phyloP scores from a whole-genome alignment of 805 yeast genomes.

The Cyberlindnera maritima region DNA sequence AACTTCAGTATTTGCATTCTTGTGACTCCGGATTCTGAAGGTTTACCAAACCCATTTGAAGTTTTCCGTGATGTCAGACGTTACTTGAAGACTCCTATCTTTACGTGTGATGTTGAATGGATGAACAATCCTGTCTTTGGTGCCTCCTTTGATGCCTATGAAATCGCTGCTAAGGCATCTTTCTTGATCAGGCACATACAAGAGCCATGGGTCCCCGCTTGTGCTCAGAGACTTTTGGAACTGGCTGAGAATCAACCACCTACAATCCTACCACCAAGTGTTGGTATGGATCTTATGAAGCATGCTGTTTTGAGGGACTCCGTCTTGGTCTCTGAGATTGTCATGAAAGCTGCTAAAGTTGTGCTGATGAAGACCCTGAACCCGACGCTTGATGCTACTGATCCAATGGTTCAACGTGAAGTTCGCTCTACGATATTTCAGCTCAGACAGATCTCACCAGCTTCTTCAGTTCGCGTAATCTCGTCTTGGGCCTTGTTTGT shows the following conservation, averaged over 20 bases:
- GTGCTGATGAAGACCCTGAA: slow-evolving; percentile 18
- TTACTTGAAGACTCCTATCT: slow-evolving; percentile 34
- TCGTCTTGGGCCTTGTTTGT: slow-evolving; percentile 11
- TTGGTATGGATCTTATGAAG: slow-evolving; percentile 13
- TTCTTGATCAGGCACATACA: slow-evolving; percentile 25
- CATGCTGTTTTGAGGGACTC: slow-evolving; percentile 20
- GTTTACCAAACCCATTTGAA: slow-evolving; percentile 42
- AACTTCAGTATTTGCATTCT: slow-evolving; percentile 39
- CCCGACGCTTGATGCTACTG: slow-evolving; percentile 16
- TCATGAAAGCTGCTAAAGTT: slow-evolving; percentile 19
- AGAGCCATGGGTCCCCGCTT: slow-evolving; percentile 7
- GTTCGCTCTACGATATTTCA: slow-evolving; percentile 6
- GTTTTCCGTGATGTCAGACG: slow-evolving; percentile 34
- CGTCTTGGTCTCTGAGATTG: slow-evolving; percentile 20
- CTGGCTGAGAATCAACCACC: slow-evolving; percentile 16
- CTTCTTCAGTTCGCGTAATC: slow-evolving; percentile 12
- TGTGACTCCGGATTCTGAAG: slow-evolving; percentile 32
- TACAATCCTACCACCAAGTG: slow-evolving; percentile 22
- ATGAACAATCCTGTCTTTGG: slow-evolving; percentile 43
- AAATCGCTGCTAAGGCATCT: slow-evolving; percentile 34
- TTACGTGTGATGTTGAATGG: slow-evolving; percentile 36
- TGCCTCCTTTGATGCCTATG: slow-evolving; percentile 35
- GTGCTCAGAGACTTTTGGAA: slow-evolving; percentile 19
- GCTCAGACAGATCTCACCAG: slow-evolving; percentile 10
- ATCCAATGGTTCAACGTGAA: slow-evolving; percentile 15